Conservation (phyloP, 2,329 filamentous ascomycete genomes). For the Xylariomycetidae sp. region DNA sequence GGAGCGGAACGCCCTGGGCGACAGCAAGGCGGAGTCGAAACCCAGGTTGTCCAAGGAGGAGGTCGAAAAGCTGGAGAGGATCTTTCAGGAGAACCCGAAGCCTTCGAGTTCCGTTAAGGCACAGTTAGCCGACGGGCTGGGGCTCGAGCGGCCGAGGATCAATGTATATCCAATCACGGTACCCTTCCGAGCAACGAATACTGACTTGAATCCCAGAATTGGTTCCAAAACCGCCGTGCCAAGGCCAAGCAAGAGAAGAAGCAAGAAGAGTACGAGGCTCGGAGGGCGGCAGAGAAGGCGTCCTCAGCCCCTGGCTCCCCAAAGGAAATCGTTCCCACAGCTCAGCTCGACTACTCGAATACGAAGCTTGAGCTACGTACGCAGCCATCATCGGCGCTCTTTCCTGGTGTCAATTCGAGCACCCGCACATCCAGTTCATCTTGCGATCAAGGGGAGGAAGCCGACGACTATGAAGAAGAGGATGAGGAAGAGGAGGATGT, state of each 20-base stretch:
- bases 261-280: constrained; percentile 44
- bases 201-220: constrained; percentile 60
- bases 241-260: constrained; percentile 62
- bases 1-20: constrained; percentile 20
- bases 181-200: no score
- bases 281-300: constrained; percentile 33
- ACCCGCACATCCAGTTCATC: constrained; percentile 13
- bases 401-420: constrained; percentile 24
- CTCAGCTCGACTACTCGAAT: constrained; percentile 21
- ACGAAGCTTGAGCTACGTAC: constrained; percentile 27
- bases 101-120: constrained; percentile 59
- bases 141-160: constrained; percentile 59
- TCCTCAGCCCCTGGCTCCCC: constrained; percentile 30
- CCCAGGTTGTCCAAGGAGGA: constrained; percentile 67
- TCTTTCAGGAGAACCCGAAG: constrained; percentile 62
- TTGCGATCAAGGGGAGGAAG: constrained; percentile 12
- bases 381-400: constrained; percentile 33
- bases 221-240: constrained; percentile 64
- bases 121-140: constrained; percentile 55
- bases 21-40: constrained; percentile 35
- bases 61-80: constrained; percentile 63
- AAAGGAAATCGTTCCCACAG: no score
- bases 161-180: no score
- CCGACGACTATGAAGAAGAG: constrained; percentile 10
- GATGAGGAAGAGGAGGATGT: no score